These are phyloP conservation scores for Mollisiaceae sp. DNA, from an alignment of 2,329 filamentous ascomycete species.

Conservation along the genomic window DNA sequence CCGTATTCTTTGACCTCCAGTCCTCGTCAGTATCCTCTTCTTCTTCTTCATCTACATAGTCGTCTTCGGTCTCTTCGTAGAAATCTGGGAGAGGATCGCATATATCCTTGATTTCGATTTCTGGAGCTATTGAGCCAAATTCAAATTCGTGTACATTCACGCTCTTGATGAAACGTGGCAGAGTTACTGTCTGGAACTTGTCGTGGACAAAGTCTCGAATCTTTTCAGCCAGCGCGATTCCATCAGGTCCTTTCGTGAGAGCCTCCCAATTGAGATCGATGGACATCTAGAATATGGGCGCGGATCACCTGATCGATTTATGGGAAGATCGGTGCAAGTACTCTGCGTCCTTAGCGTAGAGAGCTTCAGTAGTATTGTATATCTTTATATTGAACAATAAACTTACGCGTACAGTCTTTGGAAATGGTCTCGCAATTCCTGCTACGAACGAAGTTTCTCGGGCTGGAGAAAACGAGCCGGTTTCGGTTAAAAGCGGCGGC, in stretches of 20 bases:
- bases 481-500: neutral
- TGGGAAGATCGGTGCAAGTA: neutral
- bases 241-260: slow-evolving; percentile 87
- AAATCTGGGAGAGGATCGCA: slow-evolving; percentile 96
- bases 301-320: neutral
- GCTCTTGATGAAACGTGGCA: slow-evolving; percentile 95
- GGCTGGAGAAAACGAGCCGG: neutral
- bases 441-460: neutral
- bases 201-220: slow-evolving; percentile 95
- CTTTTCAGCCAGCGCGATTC: slow-evolving; percentile 78
- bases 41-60: slow-evolving; percentile 59
- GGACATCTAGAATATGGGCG: slow-evolving; percentile 67
- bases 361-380: neutral
- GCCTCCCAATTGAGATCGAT: slow-evolving; percentile 98
- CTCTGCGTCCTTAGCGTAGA: neutral
- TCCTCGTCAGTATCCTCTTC: slow-evolving; percentile 52
- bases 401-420: neutral
- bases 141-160: slow-evolving; percentile 94
- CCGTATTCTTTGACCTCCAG: slow-evolving; percentile 29
- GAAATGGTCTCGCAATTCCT: neutral
- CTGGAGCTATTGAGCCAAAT: slow-evolving; percentile 82
- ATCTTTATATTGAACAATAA: neutral
- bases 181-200: slow-evolving; percentile 88
- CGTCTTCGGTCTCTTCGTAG: slow-evolving; percentile 81
- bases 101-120: slow-evolving; percentile 93